Base-by-base conservation (phyloP, 2,329 filamentous ascomycete genomes). In the Alternaria ethzedia region DNA sequence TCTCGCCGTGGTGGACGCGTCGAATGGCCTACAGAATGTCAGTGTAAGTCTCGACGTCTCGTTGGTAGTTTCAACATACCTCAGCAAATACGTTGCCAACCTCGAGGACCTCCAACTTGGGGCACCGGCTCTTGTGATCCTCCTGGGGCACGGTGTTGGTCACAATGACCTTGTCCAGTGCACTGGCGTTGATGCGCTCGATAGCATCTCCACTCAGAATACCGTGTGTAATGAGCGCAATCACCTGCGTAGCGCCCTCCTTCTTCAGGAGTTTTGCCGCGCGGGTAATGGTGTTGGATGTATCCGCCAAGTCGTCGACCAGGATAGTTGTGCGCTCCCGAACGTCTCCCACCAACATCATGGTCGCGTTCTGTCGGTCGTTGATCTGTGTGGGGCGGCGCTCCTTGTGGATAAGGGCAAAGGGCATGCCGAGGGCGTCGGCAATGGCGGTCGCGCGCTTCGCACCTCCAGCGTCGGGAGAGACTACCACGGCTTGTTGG, bases 381-480 rank as follows among this genome's bases (percentile, higher is more conserved):
- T 88, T 92, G 79, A 96, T 94, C 72, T 91, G 91, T 55, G 92
- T 97, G 26, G 93, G 94, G 51, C 93, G 91, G 71, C 93, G 92
- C 87, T 97, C 93, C 90, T 98, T 99, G 86, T 99, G 96, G 75
- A 99, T 99, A 63, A 99, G 88, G 51, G 96, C 96, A 83, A 99
- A 98, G 63, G 96, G 93, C 86, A 97, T 94, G 70, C 93, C 92
- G 67, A 98, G 87, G 65, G 91, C 90, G 82, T 99, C 96, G 12
- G 96, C 95, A 79, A 99, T 97, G 51, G 93, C 91, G 30, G 96
- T 97, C 20, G 96, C 96, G 70, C 96, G 89, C 85, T 99, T 99
- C 50, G 96, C 96, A 68, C 96, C 96, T 71, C 96, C 96, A 43
- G 96, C 96, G 82, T 99, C 96, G 8, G 96, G 96, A 76, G 93